Evolutionary conservation across 2,329 filamentous ascomycete species (phyloP).

Genomic region (Arthrobotrys sphaeroides): DNA sequence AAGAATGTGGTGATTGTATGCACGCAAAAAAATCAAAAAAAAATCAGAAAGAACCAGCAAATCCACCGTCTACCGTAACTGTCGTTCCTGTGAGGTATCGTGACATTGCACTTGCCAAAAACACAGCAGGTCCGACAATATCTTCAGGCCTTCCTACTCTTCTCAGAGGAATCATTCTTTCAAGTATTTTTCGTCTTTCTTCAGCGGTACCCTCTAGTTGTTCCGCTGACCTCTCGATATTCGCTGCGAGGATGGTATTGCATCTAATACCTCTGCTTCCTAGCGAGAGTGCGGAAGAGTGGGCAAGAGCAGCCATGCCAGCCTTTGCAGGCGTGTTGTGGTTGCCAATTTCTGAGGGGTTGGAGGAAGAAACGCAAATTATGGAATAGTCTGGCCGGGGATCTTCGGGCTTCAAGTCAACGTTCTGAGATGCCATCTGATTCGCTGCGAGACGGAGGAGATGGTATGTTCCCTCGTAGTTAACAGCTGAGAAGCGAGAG

Average conservation of each 20-base stretch:
- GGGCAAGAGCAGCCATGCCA: constrained; percentile 40
- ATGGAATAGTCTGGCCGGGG: constrained; percentile 55
- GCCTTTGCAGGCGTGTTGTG: constrained; percentile 49
- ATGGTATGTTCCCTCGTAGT: constrained; percentile 57
- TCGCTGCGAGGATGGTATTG: constrained; percentile 51
- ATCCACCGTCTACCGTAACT: constrained; percentile 58
- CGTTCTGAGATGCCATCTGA: constrained; percentile 57
- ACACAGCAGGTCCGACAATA: constrained; percentile 84
- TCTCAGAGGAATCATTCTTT: constrained; percentile 48
- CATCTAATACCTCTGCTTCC: constrained; percentile 47
- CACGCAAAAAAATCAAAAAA: not conserved
- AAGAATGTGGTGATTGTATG: constrained; percentile 3
- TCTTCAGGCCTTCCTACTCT: constrained; percentile 71
- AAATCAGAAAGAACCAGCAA: constrained; percentile 46
- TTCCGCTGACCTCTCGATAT: constrained; percentile 45
- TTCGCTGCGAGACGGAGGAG: constrained; percentile 57
- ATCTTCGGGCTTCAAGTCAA: constrained; percentile 52
- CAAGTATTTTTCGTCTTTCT: constrained; percentile 43
- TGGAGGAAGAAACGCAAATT: constrained; percentile 55
- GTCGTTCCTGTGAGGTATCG: constrained; percentile 63
- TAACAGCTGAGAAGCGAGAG: constrained; percentile 55
- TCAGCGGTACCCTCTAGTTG: constrained; percentile 45
- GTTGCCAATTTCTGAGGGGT: constrained; percentile 46
- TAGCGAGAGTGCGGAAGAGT: constrained; percentile 40
- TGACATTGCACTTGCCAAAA: constrained; percentile 74